Base-by-base conservation (phyloP, 805 yeast genomes). In the Teunomyces stri region DNA sequence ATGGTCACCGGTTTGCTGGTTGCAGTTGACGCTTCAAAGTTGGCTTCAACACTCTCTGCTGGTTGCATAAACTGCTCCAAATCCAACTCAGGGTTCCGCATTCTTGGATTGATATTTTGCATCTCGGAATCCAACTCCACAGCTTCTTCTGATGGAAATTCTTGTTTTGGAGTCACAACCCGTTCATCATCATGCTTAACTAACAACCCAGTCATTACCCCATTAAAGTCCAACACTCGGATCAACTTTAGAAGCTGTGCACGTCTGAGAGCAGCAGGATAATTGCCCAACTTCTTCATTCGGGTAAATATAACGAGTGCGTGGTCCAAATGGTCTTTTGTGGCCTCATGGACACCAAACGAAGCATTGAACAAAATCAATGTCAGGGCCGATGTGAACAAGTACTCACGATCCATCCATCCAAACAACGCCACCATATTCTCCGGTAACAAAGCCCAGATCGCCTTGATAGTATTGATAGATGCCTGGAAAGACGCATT, bases 351-450 rank as follows among this genome's bases (percentile, higher is more conserved):
- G 5, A 86, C 85, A 6, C 95, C 95, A 67, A 87, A 87, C 0
- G 94, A 84, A 1, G 89, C 84, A 60, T 84, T 87, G 62, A 85
- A 86, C 36, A 87, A 69, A 12, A 86, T 80, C 41, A 86, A 66
- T 0, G 94, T 86, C 4, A 87, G 85, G 3, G 91, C 82, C 0
- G 91, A 80, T 0, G 90, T 86, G 62, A 85, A 87, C 20, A 87
- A 68, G 59, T 87, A 87, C 58, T 87, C 95, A 56, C 95, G 73
- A 60, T 87, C 95, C 92, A 87, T 86, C 72, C 88, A 87, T 2
- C 95, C 94, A 66, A 87, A 87, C 38, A 86, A 64, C 0, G 95
- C 92, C n/a, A 87, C 84, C 89, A 85, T 84, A 53, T 85, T 85
- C 47, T 84, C 87, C 0, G 87, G 88, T 60, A 84, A 71, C 41